Conservation (phyloP, 1,284 basidiomycete species). For the Marasmius fiardii region DNA sequence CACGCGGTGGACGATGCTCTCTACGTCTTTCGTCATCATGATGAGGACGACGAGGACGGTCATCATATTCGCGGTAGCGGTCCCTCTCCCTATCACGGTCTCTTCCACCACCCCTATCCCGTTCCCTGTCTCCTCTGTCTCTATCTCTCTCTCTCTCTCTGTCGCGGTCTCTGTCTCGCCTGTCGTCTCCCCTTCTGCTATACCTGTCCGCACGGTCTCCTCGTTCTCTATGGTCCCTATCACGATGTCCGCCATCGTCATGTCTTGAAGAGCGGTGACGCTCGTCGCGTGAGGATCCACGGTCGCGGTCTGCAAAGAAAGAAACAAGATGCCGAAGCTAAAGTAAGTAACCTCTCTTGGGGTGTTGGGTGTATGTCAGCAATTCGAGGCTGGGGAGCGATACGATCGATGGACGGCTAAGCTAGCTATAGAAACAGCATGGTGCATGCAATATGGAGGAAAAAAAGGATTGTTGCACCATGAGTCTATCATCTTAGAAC, state of each 20-base stretch:
- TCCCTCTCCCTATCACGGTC: slow-evolving; percentile 33
- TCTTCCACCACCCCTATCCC: slow-evolving; percentile 25
- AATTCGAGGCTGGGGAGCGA: slow-evolving; percentile 24
- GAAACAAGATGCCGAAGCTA: slow-evolving; percentile 35
- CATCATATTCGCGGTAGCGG: slow-evolving; percentile 18
- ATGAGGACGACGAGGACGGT: slow-evolving; percentile 18
- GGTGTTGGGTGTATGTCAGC: slow-evolving; percentile 30
- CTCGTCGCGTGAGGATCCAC: slow-evolving; percentile 47
- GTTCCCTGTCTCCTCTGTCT: slow-evolving; percentile 25
- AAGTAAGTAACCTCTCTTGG: slow-evolving; percentile 45
- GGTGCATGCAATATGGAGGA: slow-evolving; percentile 40
- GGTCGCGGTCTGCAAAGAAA: slow-evolving; percentile 41
- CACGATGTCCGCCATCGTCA: slow-evolving; percentile 49
- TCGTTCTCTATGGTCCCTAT: slow-evolving; percentile 43
- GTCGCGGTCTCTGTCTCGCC: slow-evolving; percentile 34
- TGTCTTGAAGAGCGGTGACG: slow-evolving; percentile 52
- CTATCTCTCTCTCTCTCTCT: slow-evolving; percentile 41
- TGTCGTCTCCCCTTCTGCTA: slow-evolving; percentile 17
- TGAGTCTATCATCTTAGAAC: slow-evolving; percentile 42
- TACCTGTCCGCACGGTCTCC: slow-evolving; percentile 19
- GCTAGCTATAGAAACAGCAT: slow-evolving; percentile 58
- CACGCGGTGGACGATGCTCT: slow-evolving; percentile 19
- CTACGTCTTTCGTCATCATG: slow-evolving; percentile 21
- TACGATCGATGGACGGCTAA: slow-evolving; percentile 38
- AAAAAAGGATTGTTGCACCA: slow-evolving; percentile 49